Evolutionary conservation across 78 protist species (phyloP).

Genomic region (Neovahlkampfia damariscottae): DNA sequence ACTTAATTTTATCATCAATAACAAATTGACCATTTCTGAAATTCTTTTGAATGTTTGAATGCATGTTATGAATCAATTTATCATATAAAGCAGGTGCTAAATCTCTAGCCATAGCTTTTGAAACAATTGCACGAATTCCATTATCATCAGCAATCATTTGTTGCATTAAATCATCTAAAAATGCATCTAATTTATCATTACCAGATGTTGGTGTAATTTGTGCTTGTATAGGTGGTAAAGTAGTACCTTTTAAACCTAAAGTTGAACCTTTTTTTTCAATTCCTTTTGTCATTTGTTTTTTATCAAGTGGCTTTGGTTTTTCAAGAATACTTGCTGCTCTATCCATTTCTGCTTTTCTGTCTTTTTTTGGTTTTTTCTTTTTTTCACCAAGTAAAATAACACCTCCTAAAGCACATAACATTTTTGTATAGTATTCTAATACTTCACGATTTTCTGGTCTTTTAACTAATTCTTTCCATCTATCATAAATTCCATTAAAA

Average conservation of each 20-base stretch:
- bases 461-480: neutral
- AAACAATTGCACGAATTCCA: neutral
- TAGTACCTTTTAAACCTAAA: too few species aligned
- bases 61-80: neutral
- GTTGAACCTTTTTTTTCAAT: too few species aligned
- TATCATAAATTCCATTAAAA: neutral
- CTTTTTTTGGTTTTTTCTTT: too few species aligned
- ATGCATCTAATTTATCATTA: neutral
- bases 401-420: neutral
- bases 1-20: neutral
- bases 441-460: neutral
- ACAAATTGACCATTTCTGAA: neutral
- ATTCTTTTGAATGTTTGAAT: neutral
- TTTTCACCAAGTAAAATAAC: neutral
- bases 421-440: neutral
- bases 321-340: too few species aligned
- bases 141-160: neutral
- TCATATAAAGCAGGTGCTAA: neutral
- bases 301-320: too few species aligned
- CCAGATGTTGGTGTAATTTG: too few species aligned
- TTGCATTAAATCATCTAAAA: neutral
- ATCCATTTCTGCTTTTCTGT: too few species aligned
- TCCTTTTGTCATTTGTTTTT: too few species aligned
- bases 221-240: too few species aligned
- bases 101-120: neutral